These are phyloP conservation scores for Piper longum DNA, from an alignment of 164 flowering plant genomes.

Conservation along the genomic window DNA sequence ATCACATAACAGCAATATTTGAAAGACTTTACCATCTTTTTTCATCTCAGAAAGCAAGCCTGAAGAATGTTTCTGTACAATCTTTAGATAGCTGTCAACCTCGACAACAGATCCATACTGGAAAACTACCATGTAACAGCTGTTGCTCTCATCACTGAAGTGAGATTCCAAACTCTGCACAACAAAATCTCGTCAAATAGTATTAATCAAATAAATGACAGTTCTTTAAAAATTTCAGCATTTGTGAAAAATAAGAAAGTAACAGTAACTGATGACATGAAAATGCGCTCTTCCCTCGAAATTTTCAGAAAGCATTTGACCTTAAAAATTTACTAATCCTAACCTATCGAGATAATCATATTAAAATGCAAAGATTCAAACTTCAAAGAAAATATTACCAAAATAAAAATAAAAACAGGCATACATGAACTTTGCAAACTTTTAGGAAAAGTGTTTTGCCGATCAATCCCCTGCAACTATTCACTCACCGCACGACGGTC, in stretches of 20 bases:
- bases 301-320: too few species aligned
- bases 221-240: neutral
- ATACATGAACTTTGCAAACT: neutral
- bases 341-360: too few species aligned
- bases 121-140: constrained; percentile 79
- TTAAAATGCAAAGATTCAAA: too few species aligned
- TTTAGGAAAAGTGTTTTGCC: neutral
- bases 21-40: constrained; percentile 63
- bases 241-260: too few species aligned
- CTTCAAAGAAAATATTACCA: too few species aligned
- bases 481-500: too few species aligned
- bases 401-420: neutral
- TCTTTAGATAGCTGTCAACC: constrained; percentile 63
- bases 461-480: too few species aligned
- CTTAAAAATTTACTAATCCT: too few species aligned
- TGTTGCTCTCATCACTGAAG: constrained; percentile 43
- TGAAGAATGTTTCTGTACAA: constrained; percentile 62
- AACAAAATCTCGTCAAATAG: constrained; percentile 5
- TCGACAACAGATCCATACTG: constrained; percentile 89
- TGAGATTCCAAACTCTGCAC: constrained; percentile 43
- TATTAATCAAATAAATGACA: neutral
- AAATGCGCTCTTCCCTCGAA: too few species aligned
- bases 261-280: neutral
- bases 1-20: neutral
- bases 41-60: constrained; percentile 88